phyloP scores from a whole-genome alignment of 306 rosid species.

The Acmispon strigosus region DNA sequence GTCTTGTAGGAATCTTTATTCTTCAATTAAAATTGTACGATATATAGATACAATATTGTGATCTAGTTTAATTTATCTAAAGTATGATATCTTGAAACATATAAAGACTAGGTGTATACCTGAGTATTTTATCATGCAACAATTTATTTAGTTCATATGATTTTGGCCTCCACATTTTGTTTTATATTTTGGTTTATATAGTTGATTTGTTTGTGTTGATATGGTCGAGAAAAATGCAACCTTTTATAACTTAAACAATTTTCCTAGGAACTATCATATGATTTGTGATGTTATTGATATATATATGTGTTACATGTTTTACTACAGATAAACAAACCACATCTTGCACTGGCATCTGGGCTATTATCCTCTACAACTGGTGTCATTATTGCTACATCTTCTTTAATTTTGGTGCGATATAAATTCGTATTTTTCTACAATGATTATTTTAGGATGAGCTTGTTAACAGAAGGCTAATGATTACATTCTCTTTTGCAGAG shows the following conservation, averaged over 20 bases:
- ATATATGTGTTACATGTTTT: not conserved
- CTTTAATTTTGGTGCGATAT: not conserved
- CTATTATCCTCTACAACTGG: conserved; percentile 57
- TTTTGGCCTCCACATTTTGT: not conserved
- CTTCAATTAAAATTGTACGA: no score
- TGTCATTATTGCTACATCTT: conserved; percentile 32
- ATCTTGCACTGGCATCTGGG: conserved; percentile 83
- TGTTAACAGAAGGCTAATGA: no score
- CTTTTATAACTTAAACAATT: no score
- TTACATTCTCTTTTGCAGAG: no score
- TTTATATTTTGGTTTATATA: not conserved
- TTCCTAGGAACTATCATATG: no score
- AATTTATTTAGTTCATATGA: not conserved
- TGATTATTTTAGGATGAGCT: no score
- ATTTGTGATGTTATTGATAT: no score
- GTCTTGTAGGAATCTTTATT: no score
- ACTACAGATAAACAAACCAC: conserved; percentile 72
- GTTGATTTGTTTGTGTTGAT: not conserved
- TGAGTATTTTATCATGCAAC: not conserved
- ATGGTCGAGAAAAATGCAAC: no score
- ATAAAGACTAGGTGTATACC: not conserved
- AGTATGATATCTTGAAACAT: not conserved
- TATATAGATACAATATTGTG: not conserved
- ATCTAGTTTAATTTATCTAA: not conserved
- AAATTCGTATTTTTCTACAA: no score